Evolutionary conservation across 2,329 filamentous ascomycete genomes (phyloP).

Genomic region (Nemania sp.): DNA sequence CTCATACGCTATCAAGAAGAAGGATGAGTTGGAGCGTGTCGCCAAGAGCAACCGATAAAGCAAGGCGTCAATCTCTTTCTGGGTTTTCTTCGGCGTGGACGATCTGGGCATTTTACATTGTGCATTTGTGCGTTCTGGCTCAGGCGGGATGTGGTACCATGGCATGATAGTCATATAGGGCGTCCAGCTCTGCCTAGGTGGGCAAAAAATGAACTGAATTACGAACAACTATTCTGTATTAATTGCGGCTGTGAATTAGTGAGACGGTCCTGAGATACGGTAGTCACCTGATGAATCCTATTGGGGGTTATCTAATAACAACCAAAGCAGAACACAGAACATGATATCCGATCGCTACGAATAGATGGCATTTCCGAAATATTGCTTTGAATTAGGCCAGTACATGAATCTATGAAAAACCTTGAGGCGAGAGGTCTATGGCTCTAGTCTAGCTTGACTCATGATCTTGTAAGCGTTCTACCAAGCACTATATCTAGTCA

Average conservation of each 20-base stretch:
- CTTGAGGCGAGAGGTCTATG: background rate
- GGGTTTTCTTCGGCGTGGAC: conserved; percentile 58
- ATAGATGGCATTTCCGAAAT: conserved; percentile 1
- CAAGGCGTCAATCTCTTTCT: conserved; percentile 49
- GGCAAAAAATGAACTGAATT: conserved; percentile 54
- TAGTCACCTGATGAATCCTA: conserved; percentile 15
- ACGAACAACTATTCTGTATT: conserved; percentile 37
- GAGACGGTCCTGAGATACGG: conserved; percentile 11
- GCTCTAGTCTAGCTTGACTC: conserved; percentile 5
- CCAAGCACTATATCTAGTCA: conserved; percentile 1
- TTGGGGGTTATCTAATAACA: conserved; percentile 19
- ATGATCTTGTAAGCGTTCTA: background rate
- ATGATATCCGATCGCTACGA: background rate
- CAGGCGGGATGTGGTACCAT: conserved; percentile 57
- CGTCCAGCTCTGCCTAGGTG: conserved; percentile 54
- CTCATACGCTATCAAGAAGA: conserved; percentile 99
- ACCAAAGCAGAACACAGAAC: conserved; percentile 10
- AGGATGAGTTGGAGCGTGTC: conserved; percentile 99
- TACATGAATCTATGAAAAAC: background rate
- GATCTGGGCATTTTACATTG: conserved; percentile 54
- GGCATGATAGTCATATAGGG: conserved; percentile 60
- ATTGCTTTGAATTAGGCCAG: background rate
- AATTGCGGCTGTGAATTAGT: conserved; percentile 30
- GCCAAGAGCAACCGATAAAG: conserved; percentile 99
- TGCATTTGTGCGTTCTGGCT: conserved; percentile 61